Conservation (phyloP, 805 yeast genomes). For the Isabelozyma heimii region DNA sequence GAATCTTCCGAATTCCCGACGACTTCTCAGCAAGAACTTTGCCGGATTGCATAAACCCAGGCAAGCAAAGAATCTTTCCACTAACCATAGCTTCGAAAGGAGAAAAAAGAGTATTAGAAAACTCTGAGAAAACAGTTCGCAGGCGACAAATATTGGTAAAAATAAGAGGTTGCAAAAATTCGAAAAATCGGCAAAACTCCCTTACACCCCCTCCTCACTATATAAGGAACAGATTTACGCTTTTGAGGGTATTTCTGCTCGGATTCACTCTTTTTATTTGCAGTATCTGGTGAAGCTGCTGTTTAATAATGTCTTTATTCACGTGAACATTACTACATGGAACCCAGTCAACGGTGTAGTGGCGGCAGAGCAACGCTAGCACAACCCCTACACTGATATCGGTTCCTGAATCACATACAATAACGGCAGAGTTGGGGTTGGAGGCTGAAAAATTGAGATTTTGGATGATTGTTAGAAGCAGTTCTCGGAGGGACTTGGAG, state of each 20-base stretch:
- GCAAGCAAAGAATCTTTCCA: conserved; percentile 24
- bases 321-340: conserved; percentile 6
- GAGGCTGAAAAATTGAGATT: conserved; percentile 4
- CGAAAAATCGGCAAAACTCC: no score
- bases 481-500: conserved; percentile 53
- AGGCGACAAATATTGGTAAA: no score
- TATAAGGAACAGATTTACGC: conserved; percentile 59
- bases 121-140: background rate
- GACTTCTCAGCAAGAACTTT: conserved; percentile 30
- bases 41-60: conserved; percentile 40
- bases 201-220: background rate
- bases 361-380: conserved; percentile 47
- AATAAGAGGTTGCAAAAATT: no score
- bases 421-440: conserved; percentile 15
- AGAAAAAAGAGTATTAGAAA: background rate
- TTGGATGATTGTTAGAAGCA: conserved; percentile 43
- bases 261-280: conserved; percentile 61
- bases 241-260: conserved; percentile 71
- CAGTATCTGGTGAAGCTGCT: conserved; percentile 52
- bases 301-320: conserved; percentile 53
- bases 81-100: background rate
- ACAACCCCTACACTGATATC: conserved; percentile 67
- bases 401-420: conserved; percentile 62
- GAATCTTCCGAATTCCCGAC: conserved; percentile 26
- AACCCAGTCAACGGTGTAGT: conserved; percentile 44